Evolutionary conservation across 1,284 basidiomycete species (phyloP).

Genomic region (Boletellus dicymbophilus): DNA sequence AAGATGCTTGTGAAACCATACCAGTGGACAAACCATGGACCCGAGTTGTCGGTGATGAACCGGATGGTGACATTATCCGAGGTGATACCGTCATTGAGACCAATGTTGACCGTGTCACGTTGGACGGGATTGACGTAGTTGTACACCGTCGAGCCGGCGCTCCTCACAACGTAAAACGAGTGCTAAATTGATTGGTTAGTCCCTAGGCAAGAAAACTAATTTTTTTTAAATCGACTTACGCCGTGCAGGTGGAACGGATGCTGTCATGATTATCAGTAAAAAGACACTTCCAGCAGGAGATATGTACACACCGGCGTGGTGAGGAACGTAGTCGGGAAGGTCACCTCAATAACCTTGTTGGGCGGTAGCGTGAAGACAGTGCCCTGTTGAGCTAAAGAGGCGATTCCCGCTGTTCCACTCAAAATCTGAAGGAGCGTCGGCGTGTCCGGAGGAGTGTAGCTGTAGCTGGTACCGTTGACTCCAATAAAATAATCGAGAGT

Average conservation of each 20-base stretch:
- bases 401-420: slow-evolving; percentile 40
- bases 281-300: not conserved
- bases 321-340: slow-evolving; percentile 26
- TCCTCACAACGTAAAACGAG: slow-evolving; percentile 42
- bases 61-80: slow-evolving; percentile 44
- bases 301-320: slow-evolving; percentile 17
- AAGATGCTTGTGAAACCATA: slow-evolving; percentile 6
- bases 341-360: slow-evolving; percentile 42
- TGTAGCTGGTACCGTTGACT: slow-evolving; percentile 32
- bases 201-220: not conserved
- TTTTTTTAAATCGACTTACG: slow-evolving; percentile 25
- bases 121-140: slow-evolving; percentile 44
- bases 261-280: slow-evolving; percentile 14
- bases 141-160: slow-evolving; percentile 34
- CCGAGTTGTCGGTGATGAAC: slow-evolving; percentile 39
- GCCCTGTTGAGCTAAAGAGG: slow-evolving; percentile 38
- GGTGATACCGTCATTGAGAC: too few species aligned
- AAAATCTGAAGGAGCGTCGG: slow-evolving; percentile 46
- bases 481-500: slow-evolving; percentile 19
- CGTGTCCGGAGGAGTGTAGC: slow-evolving; percentile 30
- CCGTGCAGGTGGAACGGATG: slow-evolving; percentile 49
- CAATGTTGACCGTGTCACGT: slow-evolving; percentile 39
- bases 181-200: slow-evolving; percentile 33
- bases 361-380: slow-evolving; percentile 36
- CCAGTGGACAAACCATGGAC: slow-evolving; percentile 36